A percentile compares a stretch with the other conserved stretches of the same genome.
Evolutionary conservation across 1,284 basidiomycete genomes (phyloP).

Genomic region (Ceratobasidium sp.): DNA sequence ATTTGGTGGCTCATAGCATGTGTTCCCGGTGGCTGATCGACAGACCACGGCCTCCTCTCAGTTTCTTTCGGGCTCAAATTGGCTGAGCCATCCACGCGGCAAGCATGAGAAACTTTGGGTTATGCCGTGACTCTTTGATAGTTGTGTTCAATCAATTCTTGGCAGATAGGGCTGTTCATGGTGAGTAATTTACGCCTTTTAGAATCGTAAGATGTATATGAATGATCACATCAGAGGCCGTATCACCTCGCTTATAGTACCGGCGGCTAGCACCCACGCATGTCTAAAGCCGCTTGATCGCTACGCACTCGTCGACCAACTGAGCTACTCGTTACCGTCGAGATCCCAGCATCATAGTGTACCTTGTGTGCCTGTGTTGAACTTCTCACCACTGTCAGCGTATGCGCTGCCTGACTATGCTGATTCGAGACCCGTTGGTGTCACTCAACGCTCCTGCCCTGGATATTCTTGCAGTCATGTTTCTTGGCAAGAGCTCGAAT

Average conservation of each 20-base stretch:
- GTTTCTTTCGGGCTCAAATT: neutral
- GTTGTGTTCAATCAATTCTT: neutral
- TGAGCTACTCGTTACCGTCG: neutral
- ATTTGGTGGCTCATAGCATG: neutral
- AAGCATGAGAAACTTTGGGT: neutral
- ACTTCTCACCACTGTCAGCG: slow-evolving; percentile 13
- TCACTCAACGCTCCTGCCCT: neutral
- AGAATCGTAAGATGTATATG: neutral
- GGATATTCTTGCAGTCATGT: neutral
- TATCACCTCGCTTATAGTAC: neutral
- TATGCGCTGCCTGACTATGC: neutral
- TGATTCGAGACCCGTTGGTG: neutral
- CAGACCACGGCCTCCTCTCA: neutral
- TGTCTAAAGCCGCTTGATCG: slow-evolving; percentile 2
- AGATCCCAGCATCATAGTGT: neutral
- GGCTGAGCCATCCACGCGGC: neutral
- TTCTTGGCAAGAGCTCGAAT: neutral
- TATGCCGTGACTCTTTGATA: neutral
- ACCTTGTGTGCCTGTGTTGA: slow-evolving; percentile 10
- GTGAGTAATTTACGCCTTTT: neutral
- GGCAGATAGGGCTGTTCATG: too few relatives aligned
- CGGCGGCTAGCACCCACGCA: neutral
- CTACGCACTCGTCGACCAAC: neutral
- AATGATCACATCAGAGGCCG: neutral
- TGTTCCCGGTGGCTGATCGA: neutral